phyloP scores from a whole-genome alignment of 495 filamentous ascomycete species.

The Hypoxylon subgilvum region DNA sequence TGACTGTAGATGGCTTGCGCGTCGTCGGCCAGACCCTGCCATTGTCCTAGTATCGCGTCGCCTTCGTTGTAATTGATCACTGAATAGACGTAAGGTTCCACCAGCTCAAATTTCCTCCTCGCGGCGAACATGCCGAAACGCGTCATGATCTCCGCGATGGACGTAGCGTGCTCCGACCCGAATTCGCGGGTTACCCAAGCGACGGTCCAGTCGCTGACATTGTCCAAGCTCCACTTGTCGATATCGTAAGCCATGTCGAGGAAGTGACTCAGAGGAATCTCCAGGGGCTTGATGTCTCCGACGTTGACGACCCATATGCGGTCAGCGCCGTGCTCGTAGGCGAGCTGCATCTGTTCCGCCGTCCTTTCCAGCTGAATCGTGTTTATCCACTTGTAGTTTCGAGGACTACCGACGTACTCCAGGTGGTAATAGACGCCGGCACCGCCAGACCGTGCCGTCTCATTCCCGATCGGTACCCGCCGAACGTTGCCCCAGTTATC shows the following conservation, averaged over 20 bases:
- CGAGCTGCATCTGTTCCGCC: slow-evolving; percentile 67
- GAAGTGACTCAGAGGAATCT: slow-evolving; percentile 71
- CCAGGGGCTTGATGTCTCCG: slow-evolving; percentile 73
- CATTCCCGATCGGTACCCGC: slow-evolving; percentile 66
- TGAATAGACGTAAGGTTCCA: slow-evolving; percentile 68
- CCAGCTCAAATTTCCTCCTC: slow-evolving; percentile 71
- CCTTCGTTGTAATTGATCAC: slow-evolving; percentile 75
- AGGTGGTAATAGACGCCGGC: slow-evolving; percentile 82
- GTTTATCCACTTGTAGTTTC: slow-evolving; percentile 76
- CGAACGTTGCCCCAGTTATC: slow-evolving; percentile 78
- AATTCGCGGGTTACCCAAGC: slow-evolving; percentile 68
- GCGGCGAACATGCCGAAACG: slow-evolving; percentile 67
- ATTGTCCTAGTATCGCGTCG: slow-evolving; percentile 66
- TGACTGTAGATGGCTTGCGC: slow-evolving; percentile 63
- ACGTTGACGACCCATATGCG: slow-evolving; percentile 80
- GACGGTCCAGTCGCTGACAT: slow-evolving; percentile 61
- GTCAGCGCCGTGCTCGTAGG: slow-evolving; percentile 66
- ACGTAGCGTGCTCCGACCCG: slow-evolving; percentile 52
- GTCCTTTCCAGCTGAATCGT: slow-evolving; percentile 71
- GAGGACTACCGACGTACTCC: slow-evolving; percentile 70
- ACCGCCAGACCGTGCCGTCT: slow-evolving; percentile 65
- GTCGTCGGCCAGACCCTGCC: slow-evolving; percentile 59
- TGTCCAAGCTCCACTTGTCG: slow-evolving; percentile 59
- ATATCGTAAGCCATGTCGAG: slow-evolving; percentile 72
- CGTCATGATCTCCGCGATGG: slow-evolving; percentile 63